Percentiles rank a stretch among this genome's conserved stretches.
These are phyloP conservation scores for Trichosanthes cucumerina DNA, from an alignment of 306 rosid genomes.

Conservation along the genomic window DNA sequence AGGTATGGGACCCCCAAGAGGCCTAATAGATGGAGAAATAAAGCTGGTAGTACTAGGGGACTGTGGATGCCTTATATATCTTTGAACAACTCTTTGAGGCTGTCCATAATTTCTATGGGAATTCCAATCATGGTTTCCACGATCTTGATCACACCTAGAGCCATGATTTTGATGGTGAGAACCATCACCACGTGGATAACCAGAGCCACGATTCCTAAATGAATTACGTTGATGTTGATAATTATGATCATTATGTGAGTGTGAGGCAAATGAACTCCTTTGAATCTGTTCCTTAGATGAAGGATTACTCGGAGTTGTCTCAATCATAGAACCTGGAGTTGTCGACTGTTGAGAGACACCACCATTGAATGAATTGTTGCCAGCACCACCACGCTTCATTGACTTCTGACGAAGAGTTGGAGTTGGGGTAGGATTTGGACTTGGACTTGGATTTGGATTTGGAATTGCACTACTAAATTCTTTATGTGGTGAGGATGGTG, in stretches of 20 bases:
- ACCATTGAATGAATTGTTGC: conserved; percentile 32
- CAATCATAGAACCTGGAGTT: conserved; percentile 23
- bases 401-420: conserved; percentile 33
- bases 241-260: conserved; percentile 34
- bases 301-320: conserved; percentile 31
- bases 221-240: conserved; percentile 50
- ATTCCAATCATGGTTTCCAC: conserved; percentile 71
- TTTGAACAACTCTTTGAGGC: conserved; percentile 36
- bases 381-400: conserved; percentile 30
- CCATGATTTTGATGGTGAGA: conserved; percentile 48
- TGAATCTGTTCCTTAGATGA: conserved; percentile 40
- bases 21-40: conserved; percentile 30
- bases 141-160: conserved; percentile 67
- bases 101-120: conserved; percentile 37
- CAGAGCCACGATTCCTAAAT: conserved; percentile 41
- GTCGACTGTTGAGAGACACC: conserved; percentile 34
- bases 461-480: conserved; percentile 20
- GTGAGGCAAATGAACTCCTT: conserved; percentile 38
- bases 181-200: conserved; percentile 65
- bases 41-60: conserved; percentile 38
- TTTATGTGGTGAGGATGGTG: conserved; percentile 33
- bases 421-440: background rate
- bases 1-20: conserved; percentile 42
- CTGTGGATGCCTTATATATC: conserved; percentile 39
- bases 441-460: conserved; percentile 1